These are phyloP conservation scores for Alternaria longipes DNA, from an alignment of 2,329 filamentous ascomycete genomes.

Conservation along the genomic window DNA sequence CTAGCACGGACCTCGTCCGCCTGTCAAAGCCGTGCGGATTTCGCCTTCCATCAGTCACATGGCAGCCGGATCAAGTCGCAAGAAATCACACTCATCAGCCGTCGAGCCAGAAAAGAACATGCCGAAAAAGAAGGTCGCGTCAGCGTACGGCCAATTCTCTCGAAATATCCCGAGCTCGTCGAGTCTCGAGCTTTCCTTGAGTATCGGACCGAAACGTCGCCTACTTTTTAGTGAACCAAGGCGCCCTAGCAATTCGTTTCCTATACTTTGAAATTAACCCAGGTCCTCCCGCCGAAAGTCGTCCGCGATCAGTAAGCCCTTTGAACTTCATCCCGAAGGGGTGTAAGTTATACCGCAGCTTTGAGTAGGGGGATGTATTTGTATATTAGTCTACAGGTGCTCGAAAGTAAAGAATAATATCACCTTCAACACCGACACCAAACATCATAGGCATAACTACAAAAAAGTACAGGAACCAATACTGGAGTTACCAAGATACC, in stretches of 20 bases:
- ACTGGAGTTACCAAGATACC: background rate
- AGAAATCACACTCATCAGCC: background rate
- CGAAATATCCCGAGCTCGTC: background rate
- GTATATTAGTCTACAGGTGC: constrained; percentile 1
- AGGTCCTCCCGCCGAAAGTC: background rate
- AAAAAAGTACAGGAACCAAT: background rate
- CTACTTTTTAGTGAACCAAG: background rate
- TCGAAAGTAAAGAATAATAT: background rate
- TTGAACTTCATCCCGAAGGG: background rate
- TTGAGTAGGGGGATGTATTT: background rate
- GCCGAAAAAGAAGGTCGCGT: background rate
- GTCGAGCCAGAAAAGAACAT: background rate
- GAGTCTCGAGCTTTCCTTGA: background rate
- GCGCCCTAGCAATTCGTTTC: background rate
- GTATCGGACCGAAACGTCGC: background rate
- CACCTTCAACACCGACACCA: background rate
- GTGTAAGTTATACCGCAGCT: background rate
- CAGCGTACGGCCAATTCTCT: background rate
- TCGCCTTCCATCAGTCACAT: background rate
- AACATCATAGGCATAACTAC: background rate
- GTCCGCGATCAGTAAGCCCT: background rate
- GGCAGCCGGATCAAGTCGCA: background rate
- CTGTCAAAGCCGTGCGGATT: background rate
- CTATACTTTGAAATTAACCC: background rate
- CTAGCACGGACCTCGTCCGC: background rate